These are phyloP conservation scores for Dactylorhiza incarnata DNA, from an alignment of 106 monocot genomes.

Conservation along the genomic window DNA sequence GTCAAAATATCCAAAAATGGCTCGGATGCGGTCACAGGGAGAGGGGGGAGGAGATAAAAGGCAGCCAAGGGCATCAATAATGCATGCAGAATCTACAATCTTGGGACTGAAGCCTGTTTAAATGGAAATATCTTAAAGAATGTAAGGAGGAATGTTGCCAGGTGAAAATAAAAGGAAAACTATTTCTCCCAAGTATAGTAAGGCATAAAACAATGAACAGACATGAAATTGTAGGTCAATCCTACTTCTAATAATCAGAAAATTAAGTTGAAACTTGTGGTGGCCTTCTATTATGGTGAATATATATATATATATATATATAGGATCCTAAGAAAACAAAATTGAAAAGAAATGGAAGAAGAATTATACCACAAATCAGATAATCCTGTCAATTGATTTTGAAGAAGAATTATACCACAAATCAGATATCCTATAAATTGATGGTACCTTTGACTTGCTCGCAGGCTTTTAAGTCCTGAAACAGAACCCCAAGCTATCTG, in stretches of 20 bases:
- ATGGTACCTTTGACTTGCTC: constrained; percentile 1
- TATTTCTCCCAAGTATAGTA: neutral
- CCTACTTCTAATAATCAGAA: neutral
- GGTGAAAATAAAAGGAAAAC: neutral
- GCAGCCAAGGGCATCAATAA: neutral
- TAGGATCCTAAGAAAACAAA: neutral
- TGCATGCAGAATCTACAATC: neutral
- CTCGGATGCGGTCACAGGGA: neutral
- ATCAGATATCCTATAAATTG: neutral
- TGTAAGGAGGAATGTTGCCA: neutral
- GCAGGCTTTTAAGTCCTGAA: neutral
- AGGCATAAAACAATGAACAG: neutral
- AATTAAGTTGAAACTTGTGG: neutral
- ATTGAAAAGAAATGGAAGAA: neutral
- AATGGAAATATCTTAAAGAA: neutral
- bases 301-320: neutral
- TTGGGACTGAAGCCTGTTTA: neutral
- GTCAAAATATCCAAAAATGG: neutral
- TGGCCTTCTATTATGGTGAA: neutral
- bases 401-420: constrained; percentile 18
- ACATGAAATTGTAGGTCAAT: too few relatives aligned
- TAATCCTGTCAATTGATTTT: neutral
- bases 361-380: neutral
- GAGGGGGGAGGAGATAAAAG: neutral
- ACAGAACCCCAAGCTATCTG: constrained; percentile 7